Percentiles rank a stretch among this genome's conserved stretches.
Conservation (phyloP, 768 basidiomycete species). For the Pleurotus salmoneostramineus region DNA sequence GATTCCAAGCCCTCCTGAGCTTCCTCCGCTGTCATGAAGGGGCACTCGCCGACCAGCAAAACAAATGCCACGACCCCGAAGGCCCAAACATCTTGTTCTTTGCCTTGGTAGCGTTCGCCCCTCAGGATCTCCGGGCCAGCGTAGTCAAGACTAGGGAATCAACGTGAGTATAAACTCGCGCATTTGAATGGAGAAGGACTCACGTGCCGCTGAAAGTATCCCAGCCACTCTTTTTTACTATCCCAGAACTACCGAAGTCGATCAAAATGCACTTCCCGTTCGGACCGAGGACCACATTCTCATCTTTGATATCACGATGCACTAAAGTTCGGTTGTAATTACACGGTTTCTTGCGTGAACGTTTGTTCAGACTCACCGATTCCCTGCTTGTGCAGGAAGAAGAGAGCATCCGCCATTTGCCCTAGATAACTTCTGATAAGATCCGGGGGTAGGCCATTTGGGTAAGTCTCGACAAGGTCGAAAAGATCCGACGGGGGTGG, state of each 20-base stretch:
- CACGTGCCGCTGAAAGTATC: slow-evolving; percentile 92
- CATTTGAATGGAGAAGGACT: slow-evolving; percentile 28
- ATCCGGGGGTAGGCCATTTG: slow-evolving; percentile 74
- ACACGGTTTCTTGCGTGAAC: neutral
- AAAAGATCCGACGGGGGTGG: slow-evolving; percentile 81
- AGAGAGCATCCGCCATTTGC: slow-evolving; percentile 88
- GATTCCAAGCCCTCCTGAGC: slow-evolving; percentile 81
- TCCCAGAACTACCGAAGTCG: slow-evolving; percentile 92
- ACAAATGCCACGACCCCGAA: slow-evolving; percentile 97
- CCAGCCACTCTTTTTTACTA: slow-evolving; percentile 82
- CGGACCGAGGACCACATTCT: slow-evolving; percentile 86
- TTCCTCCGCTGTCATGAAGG: slow-evolving; percentile 87
- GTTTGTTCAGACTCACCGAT: slow-evolving; percentile 57
- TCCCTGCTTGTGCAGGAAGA: slow-evolving; percentile 86
- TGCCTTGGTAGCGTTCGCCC: slow-evolving; percentile 92
- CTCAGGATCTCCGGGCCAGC: slow-evolving; percentile 95
- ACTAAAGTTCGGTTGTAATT: slow-evolving; percentile 39
- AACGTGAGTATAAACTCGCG: slow-evolving; percentile 9
- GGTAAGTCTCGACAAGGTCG: slow-evolving; percentile 88
- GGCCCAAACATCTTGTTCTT: slow-evolving; percentile 98
- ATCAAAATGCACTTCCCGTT: slow-evolving; percentile 86
- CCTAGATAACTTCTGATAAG: slow-evolving; percentile 83
- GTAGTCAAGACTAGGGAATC: slow-evolving; percentile 69
- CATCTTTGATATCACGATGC: slow-evolving; percentile 97
- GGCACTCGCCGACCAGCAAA: slow-evolving; percentile 87